Percentiles rank a stretch among this genome's conserved stretches.
These are phyloP conservation scores for Ascochyta clinopodiicola DNA, from an alignment of 2,329 filamentous ascomycete genomes.

Conservation along the genomic window DNA sequence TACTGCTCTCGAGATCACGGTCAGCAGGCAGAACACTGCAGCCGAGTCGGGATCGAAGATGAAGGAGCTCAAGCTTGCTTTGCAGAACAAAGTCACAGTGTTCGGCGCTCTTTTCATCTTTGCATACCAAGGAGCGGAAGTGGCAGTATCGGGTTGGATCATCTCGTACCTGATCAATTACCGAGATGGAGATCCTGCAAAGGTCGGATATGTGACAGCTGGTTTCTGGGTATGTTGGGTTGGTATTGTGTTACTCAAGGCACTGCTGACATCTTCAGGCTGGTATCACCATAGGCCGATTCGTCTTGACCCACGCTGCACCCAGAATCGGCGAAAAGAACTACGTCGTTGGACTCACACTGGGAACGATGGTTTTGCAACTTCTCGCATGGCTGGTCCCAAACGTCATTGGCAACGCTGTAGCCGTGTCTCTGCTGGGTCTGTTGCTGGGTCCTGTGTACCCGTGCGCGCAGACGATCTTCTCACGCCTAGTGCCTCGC, in stretches of 20 bases:
- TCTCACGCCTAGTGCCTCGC: conserved; percentile 65
- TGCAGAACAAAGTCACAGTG: conserved; percentile 66
- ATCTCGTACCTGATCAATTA: conserved; percentile 81
- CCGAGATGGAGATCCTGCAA: conserved; percentile 71
- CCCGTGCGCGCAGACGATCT: conserved; percentile 72
- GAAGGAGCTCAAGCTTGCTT: conserved; percentile 58
- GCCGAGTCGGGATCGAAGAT: conserved; percentile 52
- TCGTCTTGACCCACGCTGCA: conserved; percentile 71
- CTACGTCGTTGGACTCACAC: conserved; percentile 69
- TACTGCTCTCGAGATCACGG: conserved; percentile 52
- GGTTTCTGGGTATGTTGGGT: conserved; percentile 61
- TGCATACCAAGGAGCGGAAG: conserved; percentile 83
- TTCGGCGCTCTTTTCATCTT: conserved; percentile 84
- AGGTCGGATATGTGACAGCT: conserved; percentile 80
- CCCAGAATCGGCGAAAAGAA: conserved; percentile 72
- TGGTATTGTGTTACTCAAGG: background rate
- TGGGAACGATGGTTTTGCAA: conserved; percentile 71
- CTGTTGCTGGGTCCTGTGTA: conserved; percentile 80
- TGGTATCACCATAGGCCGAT: conserved; percentile 78
- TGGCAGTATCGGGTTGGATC: conserved; percentile 84
- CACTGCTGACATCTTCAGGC: conserved; percentile 58
- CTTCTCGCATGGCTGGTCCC: conserved; percentile 80
- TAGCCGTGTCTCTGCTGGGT: conserved; percentile 67
- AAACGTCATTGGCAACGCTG: conserved; percentile 65
- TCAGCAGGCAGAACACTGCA: conserved; percentile 48